phyloP scores from a whole-genome alignment of 176 grass and related monocot genomes.

The Cocos nucifera region DNA sequence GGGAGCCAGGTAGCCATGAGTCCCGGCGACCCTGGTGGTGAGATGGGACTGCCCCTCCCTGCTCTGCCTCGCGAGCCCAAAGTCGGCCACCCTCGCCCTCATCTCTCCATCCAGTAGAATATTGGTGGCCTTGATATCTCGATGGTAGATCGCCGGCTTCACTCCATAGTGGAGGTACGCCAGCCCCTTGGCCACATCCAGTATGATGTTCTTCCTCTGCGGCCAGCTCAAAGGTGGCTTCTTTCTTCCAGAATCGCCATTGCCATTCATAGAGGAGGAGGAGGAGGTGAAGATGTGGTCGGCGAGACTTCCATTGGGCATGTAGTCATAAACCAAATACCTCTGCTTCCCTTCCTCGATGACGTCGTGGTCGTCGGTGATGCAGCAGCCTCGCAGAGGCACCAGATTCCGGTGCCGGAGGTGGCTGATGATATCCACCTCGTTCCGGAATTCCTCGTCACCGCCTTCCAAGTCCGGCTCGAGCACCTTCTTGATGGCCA shows the following conservation, averaged over 20 bases:
- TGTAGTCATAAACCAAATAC: constrained; percentile 87
- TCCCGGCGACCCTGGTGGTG: constrained; percentile 85
- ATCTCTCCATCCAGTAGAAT: constrained; percentile 72
- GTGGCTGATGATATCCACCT: constrained; percentile 88
- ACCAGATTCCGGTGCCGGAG: constrained; percentile 88
- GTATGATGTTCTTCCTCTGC: constrained; percentile 46
- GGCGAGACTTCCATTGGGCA: constrained; percentile 80
- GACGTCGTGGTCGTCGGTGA: constrained; percentile 36
- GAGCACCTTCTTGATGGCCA: constrained; percentile 83
- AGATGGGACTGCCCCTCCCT: constrained; percentile 85
- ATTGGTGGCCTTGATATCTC: constrained; percentile 93
- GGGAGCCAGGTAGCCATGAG: constrained; percentile 89
- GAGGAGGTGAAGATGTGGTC: constrained; percentile 53
- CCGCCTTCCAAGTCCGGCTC: constrained; percentile 54
- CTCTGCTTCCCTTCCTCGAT: constrained; percentile 55
- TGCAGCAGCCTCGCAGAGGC: constrained; percentile 75
- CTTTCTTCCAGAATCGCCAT: not conserved
- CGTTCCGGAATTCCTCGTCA: constrained; percentile 87
- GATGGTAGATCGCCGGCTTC: constrained; percentile 83
- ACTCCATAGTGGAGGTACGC: constrained; percentile 86
- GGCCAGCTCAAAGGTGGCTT: constrained; percentile 34
- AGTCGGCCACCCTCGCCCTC: constrained; percentile 71
- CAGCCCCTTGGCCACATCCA: constrained; percentile 77
- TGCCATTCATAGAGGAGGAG: not conserved
- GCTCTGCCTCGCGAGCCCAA: constrained; percentile 71